These are phyloP conservation scores for Candida glaebosa DNA, from an alignment of 805 yeast genomes.

Conservation along the genomic window DNA sequence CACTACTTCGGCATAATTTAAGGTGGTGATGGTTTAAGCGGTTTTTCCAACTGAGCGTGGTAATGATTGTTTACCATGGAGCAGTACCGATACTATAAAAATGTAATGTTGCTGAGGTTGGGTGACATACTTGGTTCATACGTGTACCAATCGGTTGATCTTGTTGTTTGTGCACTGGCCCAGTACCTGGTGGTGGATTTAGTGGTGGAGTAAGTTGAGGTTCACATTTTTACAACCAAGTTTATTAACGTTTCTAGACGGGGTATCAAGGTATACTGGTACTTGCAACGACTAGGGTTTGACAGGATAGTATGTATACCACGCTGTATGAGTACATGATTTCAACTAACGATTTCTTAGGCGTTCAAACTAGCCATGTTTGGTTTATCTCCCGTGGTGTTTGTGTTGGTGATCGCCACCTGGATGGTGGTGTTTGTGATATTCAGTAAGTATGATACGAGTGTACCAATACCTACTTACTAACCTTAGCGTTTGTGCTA, in stretches of 20 bases:
- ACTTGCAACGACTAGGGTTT: background rate
- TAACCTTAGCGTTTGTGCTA: slow-evolving; percentile 3
- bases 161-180: background rate
- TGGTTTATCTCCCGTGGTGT: slow-evolving; percentile 3
- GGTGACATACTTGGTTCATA: too few relatives aligned
- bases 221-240: background rate
- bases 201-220: background rate
- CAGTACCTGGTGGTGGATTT: background rate
- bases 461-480: background rate
- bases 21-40: too few relatives aligned
- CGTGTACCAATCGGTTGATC: background rate
- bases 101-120: too few relatives aligned
- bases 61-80: too few relatives aligned
- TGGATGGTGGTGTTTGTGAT: slow-evolving; percentile 2
- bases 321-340: background rate
- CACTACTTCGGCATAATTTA: too few relatives aligned
- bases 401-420: background rate
- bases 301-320: background rate
- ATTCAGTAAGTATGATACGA: slow-evolving; percentile 3
- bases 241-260: background rate
- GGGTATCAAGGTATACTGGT: background rate
- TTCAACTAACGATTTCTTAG: slow-evolving; percentile 1
- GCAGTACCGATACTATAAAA: too few relatives aligned
- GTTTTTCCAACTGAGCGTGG: too few relatives aligned
- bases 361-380: slow-evolving; percentile 3